phyloP scores from a whole-genome alignment of 1,284 basidiomycete species.

The Pseudozyma flocculosa region DNA sequence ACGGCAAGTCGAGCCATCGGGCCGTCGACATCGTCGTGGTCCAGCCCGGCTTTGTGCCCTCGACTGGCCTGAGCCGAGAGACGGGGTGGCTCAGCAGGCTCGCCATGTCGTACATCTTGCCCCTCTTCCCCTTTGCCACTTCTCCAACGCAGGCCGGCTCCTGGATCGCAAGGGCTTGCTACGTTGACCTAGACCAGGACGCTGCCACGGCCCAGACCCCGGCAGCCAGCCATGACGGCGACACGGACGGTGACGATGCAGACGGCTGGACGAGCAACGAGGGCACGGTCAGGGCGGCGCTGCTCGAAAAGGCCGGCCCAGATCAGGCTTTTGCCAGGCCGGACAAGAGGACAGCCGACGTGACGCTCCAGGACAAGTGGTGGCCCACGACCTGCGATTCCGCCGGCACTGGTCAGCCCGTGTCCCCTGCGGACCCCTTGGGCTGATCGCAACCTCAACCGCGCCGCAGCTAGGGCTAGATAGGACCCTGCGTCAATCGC shows the following conservation, averaged over 20 bases:
- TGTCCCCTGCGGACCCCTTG: no score
- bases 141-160: slow-evolving; percentile 18
- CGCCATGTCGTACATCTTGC: slow-evolving; percentile 28
- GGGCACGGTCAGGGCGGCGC: slow-evolving; percentile 7
- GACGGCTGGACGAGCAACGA: slow-evolving; percentile 13
- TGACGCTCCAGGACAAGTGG: slow-evolving; percentile 26
- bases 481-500: slow-evolving; percentile 10
- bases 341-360: slow-evolving; percentile 17
- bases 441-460: no score
- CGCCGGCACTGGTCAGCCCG: no score
- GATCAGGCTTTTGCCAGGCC: slow-evolving; percentile 17
- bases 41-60: slow-evolving; percentile 33
- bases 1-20: background rate
- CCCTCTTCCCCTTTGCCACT: slow-evolving; percentile 25
- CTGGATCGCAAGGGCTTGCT: slow-evolving; percentile 31
- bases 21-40: slow-evolving; percentile 24
- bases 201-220: no score
- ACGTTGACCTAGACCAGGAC: slow-evolving; percentile 2
- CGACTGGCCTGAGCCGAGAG: slow-evolving; percentile 23
- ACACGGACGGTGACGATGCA: no score
- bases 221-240: background rate
- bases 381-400: slow-evolving; percentile 25
- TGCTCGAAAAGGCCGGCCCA: slow-evolving; percentile 7
- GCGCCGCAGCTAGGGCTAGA: background rate
- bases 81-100: slow-evolving; percentile 12